phyloP scores from a whole-genome alignment of 805 yeast species.

The Nakazawaea holstii region DNA sequence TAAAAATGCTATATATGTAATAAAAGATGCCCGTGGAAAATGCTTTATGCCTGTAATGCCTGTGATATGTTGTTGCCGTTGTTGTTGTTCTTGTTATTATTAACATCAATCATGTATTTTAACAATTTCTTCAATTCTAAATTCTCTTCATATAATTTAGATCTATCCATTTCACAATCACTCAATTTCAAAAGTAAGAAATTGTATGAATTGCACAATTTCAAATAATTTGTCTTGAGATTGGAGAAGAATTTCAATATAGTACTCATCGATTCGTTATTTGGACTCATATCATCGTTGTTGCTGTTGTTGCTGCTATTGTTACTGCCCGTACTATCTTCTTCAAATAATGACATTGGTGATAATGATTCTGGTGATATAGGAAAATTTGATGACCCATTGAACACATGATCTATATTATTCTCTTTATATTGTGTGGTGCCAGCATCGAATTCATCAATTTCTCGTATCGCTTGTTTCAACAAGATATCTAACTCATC shows the following conservation, averaged over 20 bases:
- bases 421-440: not conserved
- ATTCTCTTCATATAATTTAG: slow-evolving; percentile 17
- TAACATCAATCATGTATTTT: slow-evolving; percentile 13
- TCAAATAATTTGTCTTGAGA: slow-evolving; percentile 19
- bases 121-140: slow-evolving; percentile 20
- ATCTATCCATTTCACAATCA: slow-evolving; percentile 19
- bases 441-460: slow-evolving; percentile 3
- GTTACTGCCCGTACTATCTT: not conserved
- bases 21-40: not conserved
- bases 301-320: not conserved
- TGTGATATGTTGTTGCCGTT: not conserved
- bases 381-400: not conserved
- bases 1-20: not conserved
- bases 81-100: not conserved
- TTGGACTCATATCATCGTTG: not conserved
- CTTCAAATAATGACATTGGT: not conserved
- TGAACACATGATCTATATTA: not conserved
- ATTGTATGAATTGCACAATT: slow-evolving; percentile 19
- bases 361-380: slow-evolving; percentile 8
- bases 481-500: slow-evolving; percentile 2
- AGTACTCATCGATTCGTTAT: not conserved
- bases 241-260: slow-evolving; percentile 17
- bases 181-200: slow-evolving; percentile 14
- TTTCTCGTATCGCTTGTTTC: slow-evolving; percentile 2
- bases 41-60: not conserved